Base-by-base conservation (phyloP, 768 basidiomycete species). In the Boletales sp. region DNA sequence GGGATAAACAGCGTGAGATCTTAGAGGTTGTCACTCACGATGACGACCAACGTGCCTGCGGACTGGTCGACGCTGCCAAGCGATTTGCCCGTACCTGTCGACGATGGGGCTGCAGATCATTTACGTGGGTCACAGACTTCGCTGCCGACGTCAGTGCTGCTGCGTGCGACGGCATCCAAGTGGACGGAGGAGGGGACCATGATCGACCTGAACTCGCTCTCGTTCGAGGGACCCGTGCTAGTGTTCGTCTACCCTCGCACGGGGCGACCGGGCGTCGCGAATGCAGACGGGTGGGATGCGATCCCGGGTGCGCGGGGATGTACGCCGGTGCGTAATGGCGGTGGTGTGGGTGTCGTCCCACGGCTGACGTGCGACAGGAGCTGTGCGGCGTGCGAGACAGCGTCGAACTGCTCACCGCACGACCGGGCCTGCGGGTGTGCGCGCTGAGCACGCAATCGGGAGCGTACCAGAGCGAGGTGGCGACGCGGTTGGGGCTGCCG, bases 291-390 rank as follows among this genome's bases (percentile, higher is more conserved):
- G 5, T 64, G 63, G 54, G 63, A 59, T 42, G 60, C 50, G 24
- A 65, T 65, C 17, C 63, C 50, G 2, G 54, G 52, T 5, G 63
- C 57, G 45, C 56, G 63, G 42, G 56, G 56, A 11, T 64, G 55
- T 40, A 64, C 62, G 13, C 62, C 59, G 36, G 62, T 54, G 31
- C 38, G 61, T 41, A 5, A 24, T 14, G 12, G 32, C 32, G 32
- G 14, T 3, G 32, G 12, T 34, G 32, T 34, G 32, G 11, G 32
- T 34, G 11, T 10, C 32, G 12, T 34, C 14, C 14, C 32, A 14
- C 32, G 32, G 32, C 14, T 34, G 14, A 34, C 12, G 30, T 21
- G 29, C 32, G 18, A 32, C 32, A 64, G 62, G 61, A 62, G 4
- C 47, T 62, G 11, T 62, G 61, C 40, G 21, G 24, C 4, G 31